These are phyloP conservation scores for Populus pruinosa DNA, from an alignment of 345 rosid species.

Conservation along the genomic window DNA sequence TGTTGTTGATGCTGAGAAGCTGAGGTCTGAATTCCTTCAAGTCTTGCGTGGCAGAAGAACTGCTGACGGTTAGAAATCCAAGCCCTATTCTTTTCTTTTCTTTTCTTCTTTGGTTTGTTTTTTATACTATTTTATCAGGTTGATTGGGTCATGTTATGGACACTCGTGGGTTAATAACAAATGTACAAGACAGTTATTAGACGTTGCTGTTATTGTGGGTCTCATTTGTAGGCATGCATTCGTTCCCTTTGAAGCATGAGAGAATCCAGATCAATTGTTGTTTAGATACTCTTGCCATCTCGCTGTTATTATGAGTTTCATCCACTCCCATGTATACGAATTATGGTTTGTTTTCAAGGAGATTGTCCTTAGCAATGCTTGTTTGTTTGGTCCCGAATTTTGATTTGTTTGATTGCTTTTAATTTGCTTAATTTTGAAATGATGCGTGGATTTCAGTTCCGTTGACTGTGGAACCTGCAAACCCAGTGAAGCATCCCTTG, in stretches of 20 bases:
- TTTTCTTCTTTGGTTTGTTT: neutral
- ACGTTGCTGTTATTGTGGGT: neutral
- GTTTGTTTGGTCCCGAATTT: neutral
- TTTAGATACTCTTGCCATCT: neutral
- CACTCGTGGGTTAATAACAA: neutral
- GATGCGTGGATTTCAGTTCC: constrained; percentile 37
- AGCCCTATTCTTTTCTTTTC: neutral
- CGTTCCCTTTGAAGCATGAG: neutral
- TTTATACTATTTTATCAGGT: neutral
- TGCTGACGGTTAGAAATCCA: constrained; percentile 33
- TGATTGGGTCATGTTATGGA: neutral
- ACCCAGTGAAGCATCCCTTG: constrained; percentile 54
- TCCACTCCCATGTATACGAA: neutral
- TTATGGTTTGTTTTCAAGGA: neutral
- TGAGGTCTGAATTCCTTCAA: constrained; percentile 53
- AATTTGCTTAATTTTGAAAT: neutral
- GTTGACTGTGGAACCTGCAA: constrained; percentile 43
- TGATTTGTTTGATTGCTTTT: neutral
- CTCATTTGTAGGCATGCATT: neutral
- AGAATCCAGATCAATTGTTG: neutral
- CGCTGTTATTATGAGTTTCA: neutral
- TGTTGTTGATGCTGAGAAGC: constrained; percentile 21
- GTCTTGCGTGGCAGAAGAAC: constrained; percentile 53
- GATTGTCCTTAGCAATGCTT: neutral
- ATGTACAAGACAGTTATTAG: neutral